Evolutionary conservation across 192 early-diverging fungal genomes (phyloP).

Genomic region (Entomortierella parvispora): DNA sequence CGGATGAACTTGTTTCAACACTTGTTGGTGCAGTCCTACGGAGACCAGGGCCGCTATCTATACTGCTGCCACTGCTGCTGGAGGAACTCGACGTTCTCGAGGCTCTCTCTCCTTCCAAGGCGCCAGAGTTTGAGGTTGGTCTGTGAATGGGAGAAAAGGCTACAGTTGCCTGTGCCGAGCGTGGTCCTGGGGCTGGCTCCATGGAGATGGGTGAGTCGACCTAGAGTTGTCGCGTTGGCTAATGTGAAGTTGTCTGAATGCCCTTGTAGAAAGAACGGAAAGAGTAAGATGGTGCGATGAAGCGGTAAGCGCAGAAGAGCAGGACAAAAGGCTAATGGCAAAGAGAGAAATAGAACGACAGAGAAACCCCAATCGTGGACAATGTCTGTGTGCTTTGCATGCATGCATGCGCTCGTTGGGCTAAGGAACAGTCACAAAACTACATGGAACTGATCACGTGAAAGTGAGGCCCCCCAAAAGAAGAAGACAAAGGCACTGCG

Average conservation of each 20-base stretch:
- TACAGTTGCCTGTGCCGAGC: conserved; percentile 15
- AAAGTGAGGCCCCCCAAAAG: too few relatives aligned
- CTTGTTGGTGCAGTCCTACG: not conserved
- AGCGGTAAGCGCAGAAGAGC: too few relatives aligned
- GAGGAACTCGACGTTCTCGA: not conserved
- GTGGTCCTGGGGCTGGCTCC: conserved; percentile 20
- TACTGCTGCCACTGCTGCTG: not conserved
- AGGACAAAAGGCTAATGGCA: too few relatives aligned
- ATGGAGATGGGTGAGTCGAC: not conserved
- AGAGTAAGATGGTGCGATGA: not conserved
- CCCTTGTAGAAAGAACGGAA: not conserved
- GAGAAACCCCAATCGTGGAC: too few relatives aligned
- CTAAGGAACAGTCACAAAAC: too few relatives aligned
- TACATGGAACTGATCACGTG: too few relatives aligned
- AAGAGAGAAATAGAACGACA: too few relatives aligned
- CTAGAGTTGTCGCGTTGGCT: too few relatives aligned
- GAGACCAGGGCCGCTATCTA: not conserved
- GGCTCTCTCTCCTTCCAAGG: conserved; percentile 1
- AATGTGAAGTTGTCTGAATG: not conserved
- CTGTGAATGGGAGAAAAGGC: conserved; percentile 8
- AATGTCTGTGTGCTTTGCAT: too few relatives aligned
- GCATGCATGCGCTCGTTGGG: too few relatives aligned
- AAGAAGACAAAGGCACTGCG: too few relatives aligned
- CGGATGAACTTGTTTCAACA: not conserved
- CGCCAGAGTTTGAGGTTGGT: not conserved